Evolutionary conservation across 495 filamentous ascomycete genomes (phyloP), one percentile per base, ranked within the genome.

Genomic region (Ascobolus immersus): DNA sequence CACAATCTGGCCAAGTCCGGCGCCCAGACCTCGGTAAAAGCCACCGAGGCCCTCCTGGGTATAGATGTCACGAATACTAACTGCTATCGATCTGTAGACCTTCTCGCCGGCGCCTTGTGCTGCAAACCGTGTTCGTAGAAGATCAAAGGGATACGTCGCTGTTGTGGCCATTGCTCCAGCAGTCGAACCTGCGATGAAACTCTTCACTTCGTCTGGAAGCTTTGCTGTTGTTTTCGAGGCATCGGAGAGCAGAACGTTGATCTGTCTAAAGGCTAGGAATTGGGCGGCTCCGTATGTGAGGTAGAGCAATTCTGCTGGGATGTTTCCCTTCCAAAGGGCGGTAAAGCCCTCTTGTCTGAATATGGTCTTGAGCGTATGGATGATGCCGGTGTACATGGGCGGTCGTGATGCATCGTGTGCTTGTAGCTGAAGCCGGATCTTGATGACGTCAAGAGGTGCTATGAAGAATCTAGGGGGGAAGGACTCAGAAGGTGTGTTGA

Each of bases 291-390:
- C 69, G 58, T 93, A 94, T 46, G 67, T 65, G 29, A 96, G 60
- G 59, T 96, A 96, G 50, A 96, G 67, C 20, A 86, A 52, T 56
- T 93, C 86, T 17, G 86, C 86, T 34, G 86, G 79, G 39, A 94
- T 65, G 51, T 96, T 96, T 53, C 86, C 86, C 60, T 94, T 94
- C 86, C 86, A 96, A 32, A 96, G 65, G 32, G 68, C 84, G 2
- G 73, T 71, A 39, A 92, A 51, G 10, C 86, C 84, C 50, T 94
- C 84, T 36, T 75, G 55, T 15, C 53, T 55, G 24, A 81, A 42
- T 48, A 96, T 93, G 18, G 67, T 57, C 24, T 61, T 62, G 49
- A 91, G 62, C 5, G 84, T 89, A 10, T 64, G 60, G 11, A 82
- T 36, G 0, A 82, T 86, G 39, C 80, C 79, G 46, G 71, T 74